A percentile compares a stretch with the other conserved stretches of the same genome.
These are phyloP conservation scores for Penicillium sp. DNA, from an alignment of 2,329 filamentous ascomycete species.

Conservation along the genomic window DNA sequence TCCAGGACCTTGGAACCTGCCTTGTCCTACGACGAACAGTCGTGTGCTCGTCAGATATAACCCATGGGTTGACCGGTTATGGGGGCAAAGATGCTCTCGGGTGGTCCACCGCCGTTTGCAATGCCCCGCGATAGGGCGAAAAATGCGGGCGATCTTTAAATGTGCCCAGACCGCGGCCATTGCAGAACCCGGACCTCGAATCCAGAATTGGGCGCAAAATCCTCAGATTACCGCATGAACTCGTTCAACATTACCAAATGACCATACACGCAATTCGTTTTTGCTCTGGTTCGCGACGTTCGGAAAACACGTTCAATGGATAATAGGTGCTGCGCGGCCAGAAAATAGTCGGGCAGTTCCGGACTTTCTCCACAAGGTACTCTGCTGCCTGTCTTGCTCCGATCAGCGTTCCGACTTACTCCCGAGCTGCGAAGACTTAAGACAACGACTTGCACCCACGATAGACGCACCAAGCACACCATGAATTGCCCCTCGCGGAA, in stretches of 20 bases:
- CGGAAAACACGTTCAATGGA: not conserved
- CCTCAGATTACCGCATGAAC: not conserved
- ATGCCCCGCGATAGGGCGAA: conserved; percentile 7
- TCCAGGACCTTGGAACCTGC: not conserved
- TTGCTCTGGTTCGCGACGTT: not conserved
- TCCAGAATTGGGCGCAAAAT: not conserved
- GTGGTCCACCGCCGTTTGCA: conserved; percentile 8
- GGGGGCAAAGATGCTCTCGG: not conserved
- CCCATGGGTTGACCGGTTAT: not conserved
- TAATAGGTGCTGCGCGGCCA: not conserved
- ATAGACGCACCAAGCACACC: conserved; percentile 1
- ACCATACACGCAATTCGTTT: not conserved
- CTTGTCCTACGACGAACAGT: not conserved
- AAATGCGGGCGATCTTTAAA: conserved; percentile 1
- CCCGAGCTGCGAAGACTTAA: conserved; percentile 7
- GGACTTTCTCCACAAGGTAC: conserved; percentile 18
- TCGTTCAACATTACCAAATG: not conserved
- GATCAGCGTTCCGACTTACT: conserved; percentile 2
- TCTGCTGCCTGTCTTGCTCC: not conserved
- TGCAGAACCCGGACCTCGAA: not conserved
- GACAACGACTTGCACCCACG: not conserved
- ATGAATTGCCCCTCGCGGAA: conserved; percentile 68
- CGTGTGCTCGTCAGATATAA: not conserved
- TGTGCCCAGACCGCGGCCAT: not conserved
- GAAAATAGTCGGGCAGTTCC: conserved; percentile 24